These are phyloP conservation scores for Nepenthes mirabilis DNA, from an alignment of 148 eudicot genomes.

Conservation along the genomic window DNA sequence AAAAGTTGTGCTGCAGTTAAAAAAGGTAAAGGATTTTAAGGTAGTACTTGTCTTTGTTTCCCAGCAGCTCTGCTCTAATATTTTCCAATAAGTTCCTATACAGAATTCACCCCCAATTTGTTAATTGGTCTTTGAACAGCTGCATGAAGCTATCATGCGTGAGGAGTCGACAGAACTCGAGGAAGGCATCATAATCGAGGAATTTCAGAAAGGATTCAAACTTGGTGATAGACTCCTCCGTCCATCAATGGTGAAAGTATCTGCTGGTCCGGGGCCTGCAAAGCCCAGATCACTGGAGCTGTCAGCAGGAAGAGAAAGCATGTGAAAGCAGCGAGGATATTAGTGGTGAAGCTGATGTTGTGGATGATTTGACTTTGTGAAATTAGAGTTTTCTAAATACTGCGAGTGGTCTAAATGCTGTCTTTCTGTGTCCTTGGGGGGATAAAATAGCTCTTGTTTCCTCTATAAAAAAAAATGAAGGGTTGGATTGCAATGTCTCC, in stretches of 20 bases:
- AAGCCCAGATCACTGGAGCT: slow-evolving; percentile 24
- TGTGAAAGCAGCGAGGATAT: slow-evolving; percentile 18
- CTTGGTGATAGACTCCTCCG: slow-evolving; percentile 76
- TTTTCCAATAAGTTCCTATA: too few relatives aligned
- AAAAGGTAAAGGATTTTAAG: too few relatives aligned
- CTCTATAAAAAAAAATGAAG: too few relatives aligned
- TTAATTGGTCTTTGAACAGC: slow-evolving; percentile 20
- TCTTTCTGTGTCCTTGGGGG: too few relatives aligned
- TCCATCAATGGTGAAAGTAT: slow-evolving; percentile 90
- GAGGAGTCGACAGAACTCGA: slow-evolving; percentile 66
- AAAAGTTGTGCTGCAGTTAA: too few relatives aligned
- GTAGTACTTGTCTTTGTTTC: too few relatives aligned
- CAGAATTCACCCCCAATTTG: too few relatives aligned
- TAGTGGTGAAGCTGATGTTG: slow-evolving; percentile 8
- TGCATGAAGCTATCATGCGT: slow-evolving; percentile 89
- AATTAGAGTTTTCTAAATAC: not conserved
- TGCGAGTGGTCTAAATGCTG: too few relatives aligned
- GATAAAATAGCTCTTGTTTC: too few relatives aligned
- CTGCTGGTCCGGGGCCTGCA: slow-evolving; percentile 81
- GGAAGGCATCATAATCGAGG: slow-evolving; percentile 52
- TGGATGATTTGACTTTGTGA: slow-evolving; percentile 7
- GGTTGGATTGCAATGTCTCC: too few relatives aligned
- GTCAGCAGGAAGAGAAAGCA: slow-evolving; percentile 6
- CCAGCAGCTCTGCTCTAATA: too few relatives aligned
- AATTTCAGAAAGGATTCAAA: slow-evolving; percentile 63